A percentile compares a stretch with the other conserved stretches of the same genome.
Conservation (phyloP, 768 basidiomycete genomes). For the Suillus clintonianus region DNA sequence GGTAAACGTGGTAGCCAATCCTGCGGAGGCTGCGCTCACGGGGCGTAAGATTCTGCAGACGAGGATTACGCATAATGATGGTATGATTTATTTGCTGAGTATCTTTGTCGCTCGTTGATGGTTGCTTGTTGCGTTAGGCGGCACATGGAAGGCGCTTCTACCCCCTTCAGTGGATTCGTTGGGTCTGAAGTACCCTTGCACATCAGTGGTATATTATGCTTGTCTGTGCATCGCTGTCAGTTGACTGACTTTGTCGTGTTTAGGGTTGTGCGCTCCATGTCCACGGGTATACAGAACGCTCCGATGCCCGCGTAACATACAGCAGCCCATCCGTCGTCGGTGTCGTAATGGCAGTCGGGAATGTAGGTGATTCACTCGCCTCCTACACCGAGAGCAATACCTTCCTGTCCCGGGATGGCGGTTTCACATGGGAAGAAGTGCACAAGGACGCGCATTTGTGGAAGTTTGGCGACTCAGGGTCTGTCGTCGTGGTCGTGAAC, state of each 20-base stretch:
- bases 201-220: conserved; percentile 51
- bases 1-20: conserved; percentile 86
- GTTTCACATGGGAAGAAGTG: conserved; percentile 98
- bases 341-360: conserved; percentile 94
- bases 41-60: conserved; percentile 80
- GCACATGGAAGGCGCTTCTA: conserved; percentile 80
- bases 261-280: conserved; percentile 87
- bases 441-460: conserved; percentile 97
- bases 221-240: background rate
- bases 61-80: conserved; percentile 95
- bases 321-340: conserved; percentile 91
- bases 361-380: conserved; percentile 83
- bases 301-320: conserved; percentile 88
- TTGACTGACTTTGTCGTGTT: conserved; percentile 4
- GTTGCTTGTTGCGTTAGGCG: conserved; percentile 46
- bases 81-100: conserved; percentile 39
- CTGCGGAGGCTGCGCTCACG: conserved; percentile 68
- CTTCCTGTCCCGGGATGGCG: conserved; percentile 94
- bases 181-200: conserved; percentile 71
- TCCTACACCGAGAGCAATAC: conserved; percentile 88
- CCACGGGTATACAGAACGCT: conserved; percentile 94
- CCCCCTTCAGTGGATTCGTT: conserved; percentile 80
- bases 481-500: conserved; percentile 89
- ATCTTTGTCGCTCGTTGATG: background rate
- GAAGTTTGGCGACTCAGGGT: conserved; percentile 98